These are phyloP conservation scores for Debaryomyces robertsiae DNA, from an alignment of 1,139 yeast genomes.

Conservation along the genomic window DNA sequence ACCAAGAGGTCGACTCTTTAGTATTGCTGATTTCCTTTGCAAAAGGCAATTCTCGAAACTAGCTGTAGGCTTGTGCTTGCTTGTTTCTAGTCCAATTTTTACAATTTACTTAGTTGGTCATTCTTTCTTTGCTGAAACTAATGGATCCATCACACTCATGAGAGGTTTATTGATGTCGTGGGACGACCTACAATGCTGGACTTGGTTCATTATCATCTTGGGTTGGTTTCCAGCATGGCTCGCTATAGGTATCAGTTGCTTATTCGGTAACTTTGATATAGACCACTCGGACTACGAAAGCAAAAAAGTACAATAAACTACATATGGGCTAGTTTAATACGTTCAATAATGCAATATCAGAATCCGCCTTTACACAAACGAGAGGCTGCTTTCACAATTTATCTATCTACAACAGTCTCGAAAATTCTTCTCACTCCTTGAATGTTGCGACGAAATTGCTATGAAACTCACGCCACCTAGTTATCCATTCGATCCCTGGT, in stretches of 20 bases:
- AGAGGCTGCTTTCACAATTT: too few relatives aligned
- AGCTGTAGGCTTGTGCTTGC: conserved; percentile 36
- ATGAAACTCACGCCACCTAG: conserved; percentile 77
- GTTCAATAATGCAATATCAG: background rate
- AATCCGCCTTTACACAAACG: background rate
- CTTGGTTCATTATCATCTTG: conserved; percentile 73
- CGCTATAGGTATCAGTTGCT: conserved; percentile 40
- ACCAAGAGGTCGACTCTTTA: background rate
- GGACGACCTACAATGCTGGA: conserved; percentile 78
- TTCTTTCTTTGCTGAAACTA: conserved; percentile 30
- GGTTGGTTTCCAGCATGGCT: conserved; percentile 90
- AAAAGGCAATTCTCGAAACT: conserved; percentile 16
- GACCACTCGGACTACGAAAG: conserved; percentile 14
- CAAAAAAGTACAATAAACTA: conserved; percentile 7
- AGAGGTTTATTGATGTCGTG: conserved; percentile 63
- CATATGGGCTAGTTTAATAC: background rate
- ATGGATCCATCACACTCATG: conserved; percentile 42
- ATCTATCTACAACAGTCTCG: too few relatives aligned
- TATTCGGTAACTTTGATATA: conserved; percentile 32
- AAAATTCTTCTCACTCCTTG: conserved; percentile 13
- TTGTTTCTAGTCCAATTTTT: conserved; percentile 59
- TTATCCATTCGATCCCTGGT: conserved; percentile 90
- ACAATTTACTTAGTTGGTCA: conserved; percentile 38
- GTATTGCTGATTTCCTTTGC: background rate
- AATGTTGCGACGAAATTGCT: conserved; percentile 64